Evolutionary conservation across 441 rosid genomes (phyloP), one percentile per base, ranked within the genome.

Genomic region (Daphne laureola): DNA sequence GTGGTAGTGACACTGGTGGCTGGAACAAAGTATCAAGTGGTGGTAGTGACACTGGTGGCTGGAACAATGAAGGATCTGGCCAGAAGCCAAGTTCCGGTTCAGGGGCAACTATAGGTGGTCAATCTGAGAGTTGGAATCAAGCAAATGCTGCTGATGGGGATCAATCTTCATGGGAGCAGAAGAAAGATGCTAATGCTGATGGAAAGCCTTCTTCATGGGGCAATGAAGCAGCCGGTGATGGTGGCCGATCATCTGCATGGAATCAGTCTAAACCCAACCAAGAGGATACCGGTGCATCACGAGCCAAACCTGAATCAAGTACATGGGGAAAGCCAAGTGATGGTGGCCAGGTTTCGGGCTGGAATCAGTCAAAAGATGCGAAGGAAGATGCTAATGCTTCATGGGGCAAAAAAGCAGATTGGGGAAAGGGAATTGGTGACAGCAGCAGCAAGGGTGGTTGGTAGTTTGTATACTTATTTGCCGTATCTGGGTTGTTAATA

Each of bases 271-370:
- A 40, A 36, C 65, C 42, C 54, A 25, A 25, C 9, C 8, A 31
- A 17, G 61, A 61, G 18, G 73, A 41, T 8, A 13, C 62, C 9
- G 47, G 36, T 31, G 61, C 54, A 51, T 49, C 65, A 4, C 63
- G 74, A 65, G 75, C 62, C 56, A 74, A 74, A 55, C 43, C 61
- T 51, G 56, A 79, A 31, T 53, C 71, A 67, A 73, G 73, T 40
- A 49, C 65, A 46, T 64, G 78, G 58, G 72, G 59, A 54, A 73
- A 71, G 49, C 54, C 38, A 36, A 59, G 46, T 26, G 56, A 62
- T 12, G 67, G 60, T 55, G 57, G 55, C 23, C 62, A 60, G 27
- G 48, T 66, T 54, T 66, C 73, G 14, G 46, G 51, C 45, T 23
- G 68, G 73, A 48, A 36, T 51, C 6, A 55, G 52, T 31, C 71